Percentiles rank a stretch among this genome's conserved stretches.
phyloP scores from a whole-genome alignment of 495 filamentous ascomycete species.

The Massariosphaeria phaeospora region DNA sequence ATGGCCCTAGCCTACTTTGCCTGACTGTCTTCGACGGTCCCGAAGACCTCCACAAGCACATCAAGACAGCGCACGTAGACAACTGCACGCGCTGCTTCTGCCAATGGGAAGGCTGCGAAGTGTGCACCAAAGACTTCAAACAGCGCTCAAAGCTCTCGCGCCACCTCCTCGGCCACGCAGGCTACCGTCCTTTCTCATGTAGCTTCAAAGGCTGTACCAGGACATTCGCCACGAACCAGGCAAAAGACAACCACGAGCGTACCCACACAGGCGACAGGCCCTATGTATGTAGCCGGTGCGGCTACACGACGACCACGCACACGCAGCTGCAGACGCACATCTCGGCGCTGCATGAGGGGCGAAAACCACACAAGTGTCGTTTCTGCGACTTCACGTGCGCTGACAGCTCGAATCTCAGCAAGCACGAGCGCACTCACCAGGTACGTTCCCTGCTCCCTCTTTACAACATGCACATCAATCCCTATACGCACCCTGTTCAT shows the following conservation, averaged over 20 bases:
- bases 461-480: neutral
- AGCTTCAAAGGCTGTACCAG: constrained; percentile 25
- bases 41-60: constrained; percentile 29
- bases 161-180: constrained; percentile 28
- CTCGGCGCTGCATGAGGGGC: constrained; percentile 18
- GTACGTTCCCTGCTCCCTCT: neutral
- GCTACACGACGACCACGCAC: constrained; percentile 28
- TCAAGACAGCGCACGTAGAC: constrained; percentile 27
- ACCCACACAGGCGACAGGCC: constrained; percentile 31
- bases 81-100: constrained; percentile 21
- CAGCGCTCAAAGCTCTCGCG: constrained; percentile 29
- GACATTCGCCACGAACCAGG: constrained; percentile 32
- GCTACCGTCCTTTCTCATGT: constrained; percentile 25
- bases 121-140: constrained; percentile 25
- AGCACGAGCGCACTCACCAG: constrained; percentile 32
- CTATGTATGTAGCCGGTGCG: constrained; percentile 28
- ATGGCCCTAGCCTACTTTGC: constrained; percentile 7
- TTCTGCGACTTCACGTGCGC: constrained; percentile 28
- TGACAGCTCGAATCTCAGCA: constrained; percentile 29
- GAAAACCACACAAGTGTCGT: constrained; percentile 28
- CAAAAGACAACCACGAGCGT: constrained; percentile 33
- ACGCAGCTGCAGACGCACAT: constrained; percentile 32
- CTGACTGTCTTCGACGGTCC: constrained; percentile 10
- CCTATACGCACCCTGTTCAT: no score
- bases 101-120: constrained; percentile 30